Evolutionary conservation across 2,329 filamentous ascomycete genomes (phyloP), one percentile per base, ranked within the genome.

Genomic region (Phaeophleospora eucalypticola): DNA sequence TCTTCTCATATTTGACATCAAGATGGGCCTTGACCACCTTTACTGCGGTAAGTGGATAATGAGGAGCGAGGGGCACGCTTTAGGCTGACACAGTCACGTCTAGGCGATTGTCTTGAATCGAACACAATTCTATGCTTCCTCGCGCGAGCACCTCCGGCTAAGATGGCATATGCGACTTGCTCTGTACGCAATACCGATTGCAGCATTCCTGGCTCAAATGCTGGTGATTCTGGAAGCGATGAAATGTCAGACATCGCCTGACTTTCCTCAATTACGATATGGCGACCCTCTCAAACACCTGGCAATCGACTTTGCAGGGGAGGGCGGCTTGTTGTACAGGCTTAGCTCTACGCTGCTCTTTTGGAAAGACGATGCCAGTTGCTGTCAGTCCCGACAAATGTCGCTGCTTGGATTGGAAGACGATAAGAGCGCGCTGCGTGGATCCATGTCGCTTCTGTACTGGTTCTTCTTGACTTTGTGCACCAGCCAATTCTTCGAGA

Each of bases 21-120:
- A 86, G 86, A 67, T 97, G 93, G 93, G 90, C 91, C 0, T 72
- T 97, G 48, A 83, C 84, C 43, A 96, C 89, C 59, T 83, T 97
- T 58, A 81, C 84, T 32, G 87, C 91, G 76, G 77, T 80, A 65
- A 67, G 71, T 62, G 3, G 12, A 43, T n/a, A 16, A 34, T 14
- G 20, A 27, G 18, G 34, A 7, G 14, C 29, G 4, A 17, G 19
- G 42, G 4, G 14, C 8, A 32, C n/a, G 19, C 24, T 14, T 7
- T 42, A 15, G 19, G 18, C 49, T 52, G 37, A 52, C 21, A 21
- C 38, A 16, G 32, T 8, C 24, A 16, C n/a, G 10, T 42, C 18
- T 51, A 84, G 80, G 89, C 89, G 17, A 80, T 97, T 48, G 72
- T 96, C 48, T 75, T 97, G 18, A 97, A 97, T 65, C 82, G 93